Evolutionary conservation across 208 protist species (phyloP), one percentile per base, ranked within the genome.

Genomic region (Strigomonas culicis): DNA sequence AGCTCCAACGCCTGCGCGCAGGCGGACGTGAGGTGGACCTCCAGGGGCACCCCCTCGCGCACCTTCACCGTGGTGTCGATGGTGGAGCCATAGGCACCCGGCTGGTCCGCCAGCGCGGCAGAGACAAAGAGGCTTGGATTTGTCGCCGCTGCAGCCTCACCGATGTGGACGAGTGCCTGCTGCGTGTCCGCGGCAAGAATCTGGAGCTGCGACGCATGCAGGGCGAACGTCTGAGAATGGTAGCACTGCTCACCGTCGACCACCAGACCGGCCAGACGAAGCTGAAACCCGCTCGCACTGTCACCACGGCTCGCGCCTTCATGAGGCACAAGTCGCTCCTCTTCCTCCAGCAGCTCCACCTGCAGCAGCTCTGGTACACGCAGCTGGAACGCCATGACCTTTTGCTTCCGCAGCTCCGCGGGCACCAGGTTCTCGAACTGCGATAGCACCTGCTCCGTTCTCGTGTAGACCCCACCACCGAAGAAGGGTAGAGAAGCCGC

Each of bases 1-100:
- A 75, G 61, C 67, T 85, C 79, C 22, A 69, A 43, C 19, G 63
- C 61, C 25, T 34, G n/a, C 1, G 78, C 0, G 3, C 75, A 50
- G 15, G 70, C 69, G 32, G 57, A 81, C 63, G 43, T 69, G 19
- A 85, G 43, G 8, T 52, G 22, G 8, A 78, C 25, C 15, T 36
- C 7, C 0, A 72, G 15, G 21, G 59, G 28, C 24, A 41, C 41
- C 2, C 51, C 43, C 13, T 41, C 25, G n/a, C 53, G 56, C 22
- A 66, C 25, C n/a, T 24, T 59, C 21, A 74, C 57, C 15, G 59
- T 61, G 10, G 56, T 70, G 17, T 49, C 49, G 52, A 77, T 82
- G 17, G 22, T 36, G 21, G 57, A 62, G 15, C n/a, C 28, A 60
- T 60, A 60, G 55, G 24, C 39, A 34, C 55, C 55, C 15, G 55